Evolutionary conservation across 345 rosid species (phyloP).

Genomic region (Microthlaspi erraticum): DNA sequence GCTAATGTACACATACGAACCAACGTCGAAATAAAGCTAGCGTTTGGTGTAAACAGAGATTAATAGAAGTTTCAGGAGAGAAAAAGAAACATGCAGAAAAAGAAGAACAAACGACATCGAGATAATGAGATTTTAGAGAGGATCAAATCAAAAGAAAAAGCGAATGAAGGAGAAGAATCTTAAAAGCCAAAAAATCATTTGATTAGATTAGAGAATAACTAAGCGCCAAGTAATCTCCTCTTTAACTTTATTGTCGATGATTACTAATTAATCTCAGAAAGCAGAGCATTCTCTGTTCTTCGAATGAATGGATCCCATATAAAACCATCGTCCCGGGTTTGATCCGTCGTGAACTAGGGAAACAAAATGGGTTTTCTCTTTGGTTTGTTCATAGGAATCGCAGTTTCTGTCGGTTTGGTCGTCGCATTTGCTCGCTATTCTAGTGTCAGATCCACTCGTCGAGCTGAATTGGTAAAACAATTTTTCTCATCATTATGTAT

Average conservation of each 20-base stretch:
- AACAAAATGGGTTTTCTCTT: constrained; percentile 56
- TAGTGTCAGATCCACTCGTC: constrained; percentile 59
- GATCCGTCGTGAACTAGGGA: not conserved
- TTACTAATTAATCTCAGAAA: constrained; percentile 29
- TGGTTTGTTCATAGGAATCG: constrained; percentile 59
- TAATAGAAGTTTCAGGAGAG: constrained; percentile 19
- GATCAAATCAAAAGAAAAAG: constrained; percentile 20
- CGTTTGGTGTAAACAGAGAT: constrained; percentile 6
- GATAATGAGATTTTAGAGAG: constrained; percentile 2
- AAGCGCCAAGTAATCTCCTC: constrained; percentile 25
- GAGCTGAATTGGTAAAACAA: constrained; percentile 55
- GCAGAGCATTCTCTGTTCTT: constrained; percentile 39
- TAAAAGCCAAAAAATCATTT: constrained; percentile 16
- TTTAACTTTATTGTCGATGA: constrained; percentile 28
- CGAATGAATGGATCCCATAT: constrained; percentile 26
- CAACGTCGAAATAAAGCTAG: not conserved
- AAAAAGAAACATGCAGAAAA: constrained; percentile 38
- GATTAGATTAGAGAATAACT: constrained; percentile 29
- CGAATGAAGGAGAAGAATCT: constrained; percentile 27
- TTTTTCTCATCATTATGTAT: not conserved
- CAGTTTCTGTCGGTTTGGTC: constrained; percentile 61
- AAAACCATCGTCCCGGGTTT: constrained; percentile 15
- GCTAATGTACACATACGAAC: too few relatives aligned
- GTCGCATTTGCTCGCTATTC: constrained; percentile 66
- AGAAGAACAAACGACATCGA: not conserved